Conservation (phyloP, 306 rosid species). For the Begonia masoniana region DNA sequence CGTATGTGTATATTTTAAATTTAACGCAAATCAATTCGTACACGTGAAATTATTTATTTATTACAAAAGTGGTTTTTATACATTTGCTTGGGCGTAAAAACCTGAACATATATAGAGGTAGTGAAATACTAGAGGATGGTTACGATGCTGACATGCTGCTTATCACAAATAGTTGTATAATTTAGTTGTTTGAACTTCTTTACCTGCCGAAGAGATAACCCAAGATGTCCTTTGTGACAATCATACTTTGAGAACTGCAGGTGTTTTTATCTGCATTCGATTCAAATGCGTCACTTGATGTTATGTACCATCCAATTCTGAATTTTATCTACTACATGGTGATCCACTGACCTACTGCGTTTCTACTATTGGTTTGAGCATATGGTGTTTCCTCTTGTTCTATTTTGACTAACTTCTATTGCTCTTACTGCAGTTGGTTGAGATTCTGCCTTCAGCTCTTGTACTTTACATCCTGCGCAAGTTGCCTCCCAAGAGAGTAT, state of each 20-base stretch:
- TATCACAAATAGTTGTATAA: no score
- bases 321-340: constrained; percentile 79
- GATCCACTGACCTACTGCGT: constrained; percentile 6
- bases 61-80: no score
- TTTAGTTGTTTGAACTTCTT: no score
- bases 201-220: no score
- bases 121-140: no score
- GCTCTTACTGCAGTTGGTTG: constrained; percentile 48
- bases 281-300: constrained; percentile 68
- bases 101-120: no score
- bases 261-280: constrained; percentile 65
- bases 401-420: constrained; percentile 6
- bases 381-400: constrained; percentile 6
- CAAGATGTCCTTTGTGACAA: no score
- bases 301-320: constrained; percentile 50
- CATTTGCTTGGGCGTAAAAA: no score
- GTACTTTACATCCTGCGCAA: constrained; percentile 85
- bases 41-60: no score
- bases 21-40: no score
- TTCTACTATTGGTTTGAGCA: background rate
- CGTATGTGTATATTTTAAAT: no score
- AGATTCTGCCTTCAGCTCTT: constrained; percentile 84
- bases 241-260: constrained; percentile 29
- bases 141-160: no score
- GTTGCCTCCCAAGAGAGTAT: constrained; percentile 90